A percentile compares a stretch with the other conserved stretches of the same genome.
phyloP scores from a whole-genome alignment of 257 asterid species.

The Solanum peruvianum region DNA sequence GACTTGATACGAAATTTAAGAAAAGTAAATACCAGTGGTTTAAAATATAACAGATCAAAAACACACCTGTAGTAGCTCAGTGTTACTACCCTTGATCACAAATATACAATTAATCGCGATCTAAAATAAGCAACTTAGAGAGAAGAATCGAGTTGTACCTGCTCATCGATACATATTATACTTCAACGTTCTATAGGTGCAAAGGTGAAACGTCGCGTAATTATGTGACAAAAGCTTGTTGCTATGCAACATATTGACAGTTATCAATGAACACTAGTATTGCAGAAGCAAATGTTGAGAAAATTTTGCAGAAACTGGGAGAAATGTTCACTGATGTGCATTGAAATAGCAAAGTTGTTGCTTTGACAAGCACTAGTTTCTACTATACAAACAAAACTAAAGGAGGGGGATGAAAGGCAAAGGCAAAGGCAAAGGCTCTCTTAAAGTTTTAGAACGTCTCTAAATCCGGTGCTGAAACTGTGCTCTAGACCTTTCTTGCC shows the following conservation, averaged over 20 bases:
- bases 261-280: not conserved
- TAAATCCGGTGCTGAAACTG: conserved; percentile 65
- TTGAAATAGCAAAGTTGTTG: not conserved
- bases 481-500: conserved; percentile 48
- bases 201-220: not conserved
- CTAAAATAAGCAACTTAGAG: not conserved
- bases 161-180: not conserved
- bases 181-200: not conserved
- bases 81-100: not conserved
- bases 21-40: no score
- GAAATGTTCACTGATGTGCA: not conserved
- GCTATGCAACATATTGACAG: not conserved
- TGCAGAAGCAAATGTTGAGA: not conserved
- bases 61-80: not conserved
- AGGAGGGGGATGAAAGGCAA: not conserved
- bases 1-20: not conserved
- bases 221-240: not conserved
- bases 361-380: not conserved
- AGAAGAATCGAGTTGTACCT: not conserved
- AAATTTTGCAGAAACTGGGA: not conserved
- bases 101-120: not conserved
- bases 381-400: not conserved
- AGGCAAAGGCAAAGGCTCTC: not conserved
- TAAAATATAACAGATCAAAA: not conserved
- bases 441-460: conserved; percentile 48